Evolutionary conservation across 2,329 filamentous ascomycete genomes (phyloP), one percentile per base, ranked within the genome.

Genomic region (Fusarium albosuccineum): DNA sequence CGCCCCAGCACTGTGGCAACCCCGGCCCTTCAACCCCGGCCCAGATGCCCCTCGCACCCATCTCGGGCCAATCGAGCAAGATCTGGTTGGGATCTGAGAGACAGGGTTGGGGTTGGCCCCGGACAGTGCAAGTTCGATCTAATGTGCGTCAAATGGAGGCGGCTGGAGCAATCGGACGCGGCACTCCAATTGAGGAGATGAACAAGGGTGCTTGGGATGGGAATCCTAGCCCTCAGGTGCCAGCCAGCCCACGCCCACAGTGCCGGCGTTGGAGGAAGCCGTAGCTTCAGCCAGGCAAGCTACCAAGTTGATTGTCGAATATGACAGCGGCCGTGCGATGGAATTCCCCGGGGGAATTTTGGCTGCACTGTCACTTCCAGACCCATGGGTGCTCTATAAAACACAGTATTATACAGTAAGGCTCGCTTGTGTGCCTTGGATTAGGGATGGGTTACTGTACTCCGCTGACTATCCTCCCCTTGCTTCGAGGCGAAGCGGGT

Each of bases 111-210:
- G 70, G 70, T 56, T 67, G 50, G 62, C 57, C 62, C 71, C 66
- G 56, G 70, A 68, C 65, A 65, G 63, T 62, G 67, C 56, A 53
- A 64, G 56, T 57, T 59, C 26, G 68, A 73, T 73, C 71, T 73
- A 36, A 64, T 62, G 62, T 70, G 63, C 49, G 58, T 68, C 61
- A 73, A 61, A 54, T 50, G 55, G 30, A 57, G 33, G 56, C 48
- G 56, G 49, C 60, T 64, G 48, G 57, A 52, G 58, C 62, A 62
- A 62, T 68, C 57, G 49, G 58, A 57, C 62, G 48, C 48, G 34
- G 49, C 37, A 59, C 52, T 63, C 51, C 59, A 33, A 50, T 46
- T 40, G 39, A 46, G 50, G 53, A 62, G 41, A 37, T 67, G 11
- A 40, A 16, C 30, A 53, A 42, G 50, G 50, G 27, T 39, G 13